Percentiles rank a stretch among this genome's conserved stretches.
These are phyloP conservation scores for Ceratobasidium sp. DNA, from an alignment of 1,284 basidiomycete species.

Conservation along the genomic window DNA sequence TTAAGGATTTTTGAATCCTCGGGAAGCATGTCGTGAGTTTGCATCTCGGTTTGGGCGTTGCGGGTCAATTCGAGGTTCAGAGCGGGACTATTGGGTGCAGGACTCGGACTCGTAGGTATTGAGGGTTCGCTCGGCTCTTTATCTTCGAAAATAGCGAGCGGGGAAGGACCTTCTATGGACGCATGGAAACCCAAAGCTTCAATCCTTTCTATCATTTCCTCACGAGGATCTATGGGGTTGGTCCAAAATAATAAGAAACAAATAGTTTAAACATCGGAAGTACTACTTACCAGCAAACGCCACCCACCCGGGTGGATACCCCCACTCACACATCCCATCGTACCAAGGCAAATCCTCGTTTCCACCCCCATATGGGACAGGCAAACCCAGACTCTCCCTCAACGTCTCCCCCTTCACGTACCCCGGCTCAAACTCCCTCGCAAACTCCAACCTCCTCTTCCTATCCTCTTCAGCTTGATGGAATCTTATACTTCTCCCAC, in stretches of 20 bases:
- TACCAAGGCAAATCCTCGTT: constrained; percentile 63
- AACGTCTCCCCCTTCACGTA: constrained; percentile 65
- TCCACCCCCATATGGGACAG: constrained; percentile 50
- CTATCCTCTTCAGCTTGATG: constrained; percentile 68
- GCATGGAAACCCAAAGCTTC: background rate
- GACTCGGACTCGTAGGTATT: background rate
- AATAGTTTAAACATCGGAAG: background rate
- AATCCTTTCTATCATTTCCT: constrained; percentile 9
- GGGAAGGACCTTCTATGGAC: constrained; percentile 3
- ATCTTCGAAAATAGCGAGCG: constrained; percentile 16
- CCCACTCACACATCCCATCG: constrained; percentile 74
- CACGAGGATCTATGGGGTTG: constrained; percentile 17
- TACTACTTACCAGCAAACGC: constrained; percentile 49
- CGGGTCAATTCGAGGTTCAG: background rate
- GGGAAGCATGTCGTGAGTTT: background rate
- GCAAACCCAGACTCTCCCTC: constrained; percentile 67
- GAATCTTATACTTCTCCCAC: constrained; percentile 52
- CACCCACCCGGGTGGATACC: constrained; percentile 81
- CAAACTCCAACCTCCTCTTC: constrained; percentile 68
- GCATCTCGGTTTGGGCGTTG: background rate
- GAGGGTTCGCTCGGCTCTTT: background rate
- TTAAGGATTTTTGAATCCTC: background rate
- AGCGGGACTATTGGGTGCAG: background rate
- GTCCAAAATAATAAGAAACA: background rate
- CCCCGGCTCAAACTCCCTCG: constrained; percentile 71